These are phyloP conservation scores for Bonia amplexicaulis DNA, from an alignment of 176 grass and related monocot species.

Conservation along the genomic window DNA sequence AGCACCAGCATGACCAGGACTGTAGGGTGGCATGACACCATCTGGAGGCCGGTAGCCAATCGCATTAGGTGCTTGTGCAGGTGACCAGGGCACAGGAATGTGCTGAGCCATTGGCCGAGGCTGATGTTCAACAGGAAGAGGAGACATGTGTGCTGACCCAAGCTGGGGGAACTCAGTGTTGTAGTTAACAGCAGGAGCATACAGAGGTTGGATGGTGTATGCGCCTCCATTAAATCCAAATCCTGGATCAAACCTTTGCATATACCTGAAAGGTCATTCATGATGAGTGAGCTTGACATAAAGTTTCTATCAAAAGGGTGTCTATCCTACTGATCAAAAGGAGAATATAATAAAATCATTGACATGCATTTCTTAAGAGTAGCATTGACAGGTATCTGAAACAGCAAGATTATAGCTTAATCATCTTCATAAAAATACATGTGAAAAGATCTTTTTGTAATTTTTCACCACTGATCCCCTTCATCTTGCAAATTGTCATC, in stretches of 20 bases:
- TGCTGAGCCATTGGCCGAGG: conserved; percentile 48
- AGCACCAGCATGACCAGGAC: conserved; percentile 40
- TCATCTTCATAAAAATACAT: background rate
- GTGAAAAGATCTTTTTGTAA: background rate
- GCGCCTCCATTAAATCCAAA: conserved; percentile 81
- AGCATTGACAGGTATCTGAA: background rate
- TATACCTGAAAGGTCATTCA: conserved; percentile 48
- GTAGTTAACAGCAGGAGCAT: conserved; percentile 92
- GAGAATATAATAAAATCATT: background rate
- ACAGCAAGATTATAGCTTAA: background rate
- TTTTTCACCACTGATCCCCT: background rate
- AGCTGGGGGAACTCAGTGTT: conserved; percentile 97
- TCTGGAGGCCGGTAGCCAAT: conserved; percentile 55
- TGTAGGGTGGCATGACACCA: conserved; percentile 44
- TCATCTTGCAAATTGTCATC: background rate
- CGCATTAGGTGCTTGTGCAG: conserved; percentile 36
- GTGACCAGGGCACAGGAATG: conserved; percentile 50
- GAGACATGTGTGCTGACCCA: conserved; percentile 54
- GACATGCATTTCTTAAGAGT: background rate
- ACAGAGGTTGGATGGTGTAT: conserved; percentile 81
- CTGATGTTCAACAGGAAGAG: conserved; percentile 59
- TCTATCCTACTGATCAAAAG: background rate
- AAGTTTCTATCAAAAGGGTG: background rate
- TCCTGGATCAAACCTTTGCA: conserved; percentile 97
- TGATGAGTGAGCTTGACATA: background rate